Evolutionary conservation across 139 green algal genomes (phyloP), one percentile per base, ranked within the genome.

Genomic region (Closterium sp.): DNA sequence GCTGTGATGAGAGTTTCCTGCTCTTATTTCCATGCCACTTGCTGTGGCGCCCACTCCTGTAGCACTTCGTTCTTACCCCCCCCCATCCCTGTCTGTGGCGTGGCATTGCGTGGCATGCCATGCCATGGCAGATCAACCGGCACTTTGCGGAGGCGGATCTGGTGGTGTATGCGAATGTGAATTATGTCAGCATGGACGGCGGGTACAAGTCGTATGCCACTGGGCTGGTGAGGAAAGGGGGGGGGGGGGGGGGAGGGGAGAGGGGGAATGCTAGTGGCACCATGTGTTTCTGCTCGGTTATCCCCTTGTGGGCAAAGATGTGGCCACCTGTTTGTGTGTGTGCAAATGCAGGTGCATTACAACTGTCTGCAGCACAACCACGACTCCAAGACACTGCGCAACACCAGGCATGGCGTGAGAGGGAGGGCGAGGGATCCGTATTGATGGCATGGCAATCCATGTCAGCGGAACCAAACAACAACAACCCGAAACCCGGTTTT

Each of bases 121-220:
- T 30, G 69, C 1, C 30, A 86, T 21, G n/a, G 90, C 91, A 94
- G 91, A 87, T 94, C 19, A 92, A 88, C 91, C 89, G 86, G 66
- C 64, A 33, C 23, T 90, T 92, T 34, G 93, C 91, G 23, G 86
- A 95, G 66, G 87, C 91, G 33, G 90, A 94, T 66, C 43, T 95
- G 87, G 33, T 93, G 84, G 90, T 95, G 21, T 95, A 95, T 35
- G 93, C 90, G 43, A 95, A 95, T 85, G 32, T 92, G 25, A 95
- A 95, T 86, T 95, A 95, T 33, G 93, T 95, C 81, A 33, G 87
- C 43, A 95, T 95, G 93, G 93, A 95, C 87, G 93, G 93, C n/a
- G 93, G 93, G n/a, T 95, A 95, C 88, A 95, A 95, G 93, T 88
- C 32, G 0, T 94, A 95, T 55, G 93, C 93, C 84, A 95, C 93